Base-by-base conservation (phyloP, 2,329 filamentous ascomycete genomes). In the Sclerotinia minor region DNA sequence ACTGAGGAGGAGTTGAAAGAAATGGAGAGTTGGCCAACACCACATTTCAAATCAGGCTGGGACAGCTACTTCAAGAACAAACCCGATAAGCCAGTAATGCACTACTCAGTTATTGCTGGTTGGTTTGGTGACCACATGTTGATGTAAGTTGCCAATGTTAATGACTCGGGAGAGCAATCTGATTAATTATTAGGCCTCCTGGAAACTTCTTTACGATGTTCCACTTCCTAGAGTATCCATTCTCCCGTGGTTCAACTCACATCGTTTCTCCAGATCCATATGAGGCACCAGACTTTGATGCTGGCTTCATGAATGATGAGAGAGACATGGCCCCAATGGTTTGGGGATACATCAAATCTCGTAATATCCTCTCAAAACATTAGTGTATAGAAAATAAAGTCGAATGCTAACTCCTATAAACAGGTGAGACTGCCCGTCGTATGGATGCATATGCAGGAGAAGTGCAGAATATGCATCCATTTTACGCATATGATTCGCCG, bases 71-170 rank as follows among this genome's bases (percentile, higher is more conserved):
- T 94, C 79, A 90, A 92, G 81, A 80, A 94, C 76, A 93, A 93
- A 81, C 90, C 90, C 0, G 90, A 94, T 79, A 94, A 94, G 83
- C 91, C 91, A 0, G 90, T 94, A 54, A 94, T 94, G 91, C 91
- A 94, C 76, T 94, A 94, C 79, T 89, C 85, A 1, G 86, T 93
- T 67, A 92, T 94, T 75, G 81, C 89, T 21, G 89, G 89, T 71
- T 82, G 75, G 73, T 86, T 86, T 44, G 84, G 85, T 41, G 84
- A 87, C 76, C 84, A 86, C 72, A 86, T 85, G 82, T 78, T 86
- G 57, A 84, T 86, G 83, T 82, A 73, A 75, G 81, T 71, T 54
- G 41, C 13, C 2, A n/a, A 15, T 4, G 3, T 8, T 15, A 38
- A 26, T 2, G 19, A 17, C 17, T 26, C 4, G 35, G 9, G 15